Evolutionary conservation across 441 rosid species (phyloP).

Genomic region (Daphne laureola): DNA sequence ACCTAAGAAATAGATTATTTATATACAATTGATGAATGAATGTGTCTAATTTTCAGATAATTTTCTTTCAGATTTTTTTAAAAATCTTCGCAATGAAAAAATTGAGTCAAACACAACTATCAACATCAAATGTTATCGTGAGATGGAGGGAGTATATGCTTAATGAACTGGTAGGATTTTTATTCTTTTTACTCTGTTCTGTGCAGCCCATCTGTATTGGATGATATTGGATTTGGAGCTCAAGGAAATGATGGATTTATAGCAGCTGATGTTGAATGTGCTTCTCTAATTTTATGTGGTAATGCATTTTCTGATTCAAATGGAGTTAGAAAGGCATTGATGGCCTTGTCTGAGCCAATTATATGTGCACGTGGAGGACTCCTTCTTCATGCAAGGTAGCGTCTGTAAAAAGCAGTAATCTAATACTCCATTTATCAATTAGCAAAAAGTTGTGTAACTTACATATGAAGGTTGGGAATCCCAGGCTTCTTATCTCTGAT

Average conservation of each 20-base stretch:
- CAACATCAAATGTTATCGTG: neutral
- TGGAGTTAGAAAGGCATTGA: slow-evolving; percentile 27
- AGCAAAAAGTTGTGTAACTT: slow-evolving; percentile 3
- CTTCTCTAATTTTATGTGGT: slow-evolving; percentile 30
- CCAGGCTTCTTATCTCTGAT: slow-evolving; percentile 27
- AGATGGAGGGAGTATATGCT: no score
- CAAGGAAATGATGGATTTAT: slow-evolving; percentile 26
- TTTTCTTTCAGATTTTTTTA: no score
- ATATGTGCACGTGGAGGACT: slow-evolving; percentile 33
- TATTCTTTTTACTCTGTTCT: slow-evolving; percentile 1
- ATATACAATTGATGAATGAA: neutral
- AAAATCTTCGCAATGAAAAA: neutral
- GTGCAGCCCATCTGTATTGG: slow-evolving; percentile 17
- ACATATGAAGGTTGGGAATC: slow-evolving; percentile 10
- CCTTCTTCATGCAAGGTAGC: slow-evolving; percentile 26
- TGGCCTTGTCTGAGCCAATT: slow-evolving; percentile 27
- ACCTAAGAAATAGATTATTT: no score
- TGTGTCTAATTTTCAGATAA: neutral
- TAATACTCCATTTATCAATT: neutral
- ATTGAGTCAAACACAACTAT: neutral
- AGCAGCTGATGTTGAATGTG: slow-evolving; percentile 31
- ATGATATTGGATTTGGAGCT: slow-evolving; percentile 21
- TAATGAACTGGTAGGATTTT: no score
- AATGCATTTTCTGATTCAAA: slow-evolving; percentile 27
- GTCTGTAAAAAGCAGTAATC: neutral